Conservation (phyloP, 306 rosid genomes). For the Adenanthera pavonina region DNA sequence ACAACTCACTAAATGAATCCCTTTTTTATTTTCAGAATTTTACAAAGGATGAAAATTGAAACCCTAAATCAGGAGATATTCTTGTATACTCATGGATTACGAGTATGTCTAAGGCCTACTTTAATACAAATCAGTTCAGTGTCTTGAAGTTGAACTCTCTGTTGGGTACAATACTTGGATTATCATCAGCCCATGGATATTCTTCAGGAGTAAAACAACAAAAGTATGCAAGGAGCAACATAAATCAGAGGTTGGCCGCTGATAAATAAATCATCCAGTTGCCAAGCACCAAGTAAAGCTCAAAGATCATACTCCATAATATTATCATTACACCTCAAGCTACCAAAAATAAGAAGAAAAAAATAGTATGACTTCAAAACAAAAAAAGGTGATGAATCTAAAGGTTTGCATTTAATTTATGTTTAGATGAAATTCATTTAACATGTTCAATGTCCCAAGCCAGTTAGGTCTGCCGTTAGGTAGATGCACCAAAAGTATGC, state of each 20-base stretch:
- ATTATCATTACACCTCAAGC: constrained; percentile 18
- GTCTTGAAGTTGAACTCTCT: background rate
- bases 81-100: background rate
- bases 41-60: background rate
- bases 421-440: constrained; percentile 32
- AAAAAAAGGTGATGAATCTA: background rate
- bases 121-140: background rate
- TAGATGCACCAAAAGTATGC: constrained; percentile 54
- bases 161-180: background rate
- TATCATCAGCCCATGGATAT: background rate
- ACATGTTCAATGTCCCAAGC: constrained; percentile 44
- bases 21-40: background rate
- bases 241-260: constrained; percentile 5
- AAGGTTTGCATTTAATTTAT: constrained; percentile 35
- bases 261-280: constrained; percentile 24
- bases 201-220: background rate
- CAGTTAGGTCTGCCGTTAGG: constrained; percentile 65
- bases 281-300: constrained; percentile 28
- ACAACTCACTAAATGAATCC: constrained; percentile 4
- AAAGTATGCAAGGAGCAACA: background rate
- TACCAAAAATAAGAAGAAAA: no score
- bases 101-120: background rate
- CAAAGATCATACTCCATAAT: constrained; percentile 21
- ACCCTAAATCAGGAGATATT: background rate
- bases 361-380: background rate